Percentiles rank a stretch among this genome's conserved stretches.
Conservation (phyloP, 2,329 filamentous ascomycete species). For the Sarocladiaceae sp. region DNA sequence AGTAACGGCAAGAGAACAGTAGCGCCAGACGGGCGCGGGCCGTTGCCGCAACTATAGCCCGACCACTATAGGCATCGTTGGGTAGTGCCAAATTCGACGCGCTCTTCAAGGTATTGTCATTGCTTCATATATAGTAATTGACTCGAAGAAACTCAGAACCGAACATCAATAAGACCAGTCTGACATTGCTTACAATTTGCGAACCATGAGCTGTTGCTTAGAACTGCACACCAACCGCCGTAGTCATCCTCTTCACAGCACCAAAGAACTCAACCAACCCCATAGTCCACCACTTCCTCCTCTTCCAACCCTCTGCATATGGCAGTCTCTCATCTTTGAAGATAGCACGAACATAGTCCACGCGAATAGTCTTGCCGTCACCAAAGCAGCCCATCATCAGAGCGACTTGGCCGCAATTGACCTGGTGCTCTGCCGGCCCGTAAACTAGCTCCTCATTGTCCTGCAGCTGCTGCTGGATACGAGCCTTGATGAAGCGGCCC, state of each 20-base stretch:
- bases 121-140: too few species aligned
- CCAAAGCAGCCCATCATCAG: slow-evolving; percentile 13
- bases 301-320: slow-evolving; percentile 17
- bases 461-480: slow-evolving; percentile 10
- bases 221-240: slow-evolving; percentile 7
- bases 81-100: too few species aligned
- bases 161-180: neutral
- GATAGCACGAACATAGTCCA: slow-evolving; percentile 17
- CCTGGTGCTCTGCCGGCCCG: slow-evolving; percentile 10
- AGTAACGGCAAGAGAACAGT: too few species aligned
- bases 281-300: slow-evolving; percentile 17
- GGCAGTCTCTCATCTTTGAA: slow-evolving; percentile 19
- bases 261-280: slow-evolving; percentile 16
- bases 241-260: slow-evolving; percentile 7
- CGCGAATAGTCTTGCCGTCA: slow-evolving; percentile 10
- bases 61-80: too few species aligned
- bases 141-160: too few species aligned
- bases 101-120: too few species aligned
- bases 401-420: slow-evolving; percentile 10
- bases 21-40: too few species aligned
- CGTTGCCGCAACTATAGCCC: too few species aligned
- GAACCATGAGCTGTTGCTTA: too few species aligned
- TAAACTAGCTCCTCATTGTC: slow-evolving; percentile 10
- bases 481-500: slow-evolving; percentile 14
- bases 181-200: too few species aligned